A percentile compares a stretch with the other conserved stretches of the same genome.
Evolutionary conservation across 768 basidiomycete species (phyloP).

Genomic region (Amanita pallidorosea): DNA sequence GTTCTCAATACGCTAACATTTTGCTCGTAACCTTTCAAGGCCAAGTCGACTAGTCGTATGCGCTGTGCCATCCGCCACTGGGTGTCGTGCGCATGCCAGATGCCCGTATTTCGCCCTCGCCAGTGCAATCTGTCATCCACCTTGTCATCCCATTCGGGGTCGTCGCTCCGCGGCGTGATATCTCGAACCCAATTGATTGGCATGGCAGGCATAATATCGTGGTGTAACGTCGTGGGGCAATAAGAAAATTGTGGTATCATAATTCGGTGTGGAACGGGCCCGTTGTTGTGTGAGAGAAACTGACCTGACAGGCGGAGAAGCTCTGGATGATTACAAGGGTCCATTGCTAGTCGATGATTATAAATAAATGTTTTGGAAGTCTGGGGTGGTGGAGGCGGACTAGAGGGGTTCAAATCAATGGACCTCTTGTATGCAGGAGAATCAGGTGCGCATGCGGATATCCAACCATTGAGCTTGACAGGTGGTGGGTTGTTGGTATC

Average conservation of each 20-base stretch:
- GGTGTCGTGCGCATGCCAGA: constrained; percentile 25
- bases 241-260: constrained; percentile 44
- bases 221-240: constrained; percentile 35
- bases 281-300: constrained; percentile 35
- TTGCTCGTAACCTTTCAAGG: constrained; percentile 8
- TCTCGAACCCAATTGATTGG: constrained; percentile 34
- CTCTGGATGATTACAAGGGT: constrained; percentile 33
- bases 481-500: constrained; percentile 20
- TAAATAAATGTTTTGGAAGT: constrained; percentile 32
- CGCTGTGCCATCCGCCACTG: constrained; percentile 40
- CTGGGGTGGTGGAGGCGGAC: constrained; percentile 9
- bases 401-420: constrained; percentile 12
- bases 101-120: constrained; percentile 69
- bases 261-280: constrained; percentile 29
- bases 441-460: constrained; percentile 25
- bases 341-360: constrained; percentile 31
- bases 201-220: constrained; percentile 38
- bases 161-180: constrained; percentile 22
- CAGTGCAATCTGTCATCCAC: constrained; percentile 47
- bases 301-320: constrained; percentile 34
- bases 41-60: constrained; percentile 26
- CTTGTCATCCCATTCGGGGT: constrained; percentile 53
- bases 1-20: constrained; percentile 14
- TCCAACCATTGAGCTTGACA: constrained; percentile 23
- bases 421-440: constrained; percentile 15